Conservation (phyloP, 495 filamentous ascomycete species). For the Lineolata rhizophorae region DNA sequence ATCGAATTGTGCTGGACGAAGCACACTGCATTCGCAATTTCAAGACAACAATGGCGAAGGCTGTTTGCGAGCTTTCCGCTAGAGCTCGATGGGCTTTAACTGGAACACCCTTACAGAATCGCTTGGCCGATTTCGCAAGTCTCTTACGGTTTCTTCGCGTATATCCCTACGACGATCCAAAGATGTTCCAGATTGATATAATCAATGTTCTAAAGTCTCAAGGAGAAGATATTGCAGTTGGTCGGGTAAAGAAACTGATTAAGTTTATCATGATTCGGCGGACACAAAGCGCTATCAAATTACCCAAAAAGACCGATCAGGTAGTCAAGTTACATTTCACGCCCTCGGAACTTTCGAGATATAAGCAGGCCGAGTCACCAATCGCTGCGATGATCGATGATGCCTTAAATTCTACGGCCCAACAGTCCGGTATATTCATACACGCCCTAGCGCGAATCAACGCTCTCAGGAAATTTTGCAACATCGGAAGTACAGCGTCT, state of each 20-base stretch:
- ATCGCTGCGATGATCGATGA: neutral
- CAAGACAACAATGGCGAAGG: slow-evolving; percentile 1
- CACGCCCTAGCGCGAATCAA: neutral
- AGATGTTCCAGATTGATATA: neutral
- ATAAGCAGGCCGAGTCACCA: neutral
- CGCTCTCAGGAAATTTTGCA: neutral
- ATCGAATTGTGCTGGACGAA: slow-evolving; percentile 1
- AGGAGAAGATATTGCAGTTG: neutral
- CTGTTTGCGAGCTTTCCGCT: slow-evolving; percentile 1
- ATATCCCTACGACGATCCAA: neutral
- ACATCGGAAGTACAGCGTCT: neutral
- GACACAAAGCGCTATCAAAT: neutral
- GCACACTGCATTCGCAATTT: slow-evolving; percentile 3
- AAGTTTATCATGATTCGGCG: neutral
- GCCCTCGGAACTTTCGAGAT: neutral
- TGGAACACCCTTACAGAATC: neutral
- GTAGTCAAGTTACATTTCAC: neutral
- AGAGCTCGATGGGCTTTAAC: neutral
- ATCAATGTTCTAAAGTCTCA: neutral
- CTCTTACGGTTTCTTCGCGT: neutral
- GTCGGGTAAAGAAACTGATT: neutral
- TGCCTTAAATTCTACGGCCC: neutral
- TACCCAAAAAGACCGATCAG: neutral
- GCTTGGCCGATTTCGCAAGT: neutral
- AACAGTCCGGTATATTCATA: neutral